These are phyloP conservation scores for Pilaira anomala DNA, from an alignment of 192 early-diverging fungal species.

Conservation along the genomic window DNA sequence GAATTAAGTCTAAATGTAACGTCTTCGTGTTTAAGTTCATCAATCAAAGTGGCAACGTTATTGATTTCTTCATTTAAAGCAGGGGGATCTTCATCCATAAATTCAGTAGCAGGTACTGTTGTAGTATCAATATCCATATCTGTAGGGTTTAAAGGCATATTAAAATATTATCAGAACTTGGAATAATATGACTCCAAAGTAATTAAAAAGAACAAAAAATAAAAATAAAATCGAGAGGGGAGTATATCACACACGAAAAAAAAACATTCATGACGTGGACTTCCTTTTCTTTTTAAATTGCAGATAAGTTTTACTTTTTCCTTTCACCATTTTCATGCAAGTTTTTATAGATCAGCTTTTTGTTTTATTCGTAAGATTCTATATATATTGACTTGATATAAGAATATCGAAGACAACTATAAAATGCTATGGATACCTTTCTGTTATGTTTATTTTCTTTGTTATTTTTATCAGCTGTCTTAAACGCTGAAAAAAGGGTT, in stretches of 20 bases:
- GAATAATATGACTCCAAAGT: background rate
- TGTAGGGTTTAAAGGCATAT: slow-evolving; percentile 3
- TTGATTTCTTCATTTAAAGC: slow-evolving; percentile 56
- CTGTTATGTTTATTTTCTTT: no score
- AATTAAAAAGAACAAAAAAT: background rate
- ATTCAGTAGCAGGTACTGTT: slow-evolving; percentile 22
- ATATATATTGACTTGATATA: no score
- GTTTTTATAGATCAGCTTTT: background rate
- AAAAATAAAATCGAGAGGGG: background rate
- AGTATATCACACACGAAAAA: background rate
- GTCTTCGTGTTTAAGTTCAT: slow-evolving; percentile 94
- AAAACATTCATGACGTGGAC: background rate
- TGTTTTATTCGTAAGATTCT: background rate
- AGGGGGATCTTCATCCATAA: slow-evolving; percentile 33
- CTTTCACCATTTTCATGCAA: background rate
- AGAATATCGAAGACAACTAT: no score
- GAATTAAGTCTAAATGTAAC: slow-evolving; percentile 79
- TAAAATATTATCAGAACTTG: no score
- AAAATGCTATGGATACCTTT: no score
- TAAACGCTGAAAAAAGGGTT: no score
- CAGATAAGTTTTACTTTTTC: background rate
- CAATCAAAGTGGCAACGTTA: slow-evolving; percentile 87
- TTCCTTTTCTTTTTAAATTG: background rate
- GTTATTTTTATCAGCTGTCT: no score
- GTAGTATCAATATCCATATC: slow-evolving; percentile 31